These are phyloP conservation scores for Quercus aquifolioides DNA, from an alignment of 306 rosid genomes.

Conservation along the genomic window DNA sequence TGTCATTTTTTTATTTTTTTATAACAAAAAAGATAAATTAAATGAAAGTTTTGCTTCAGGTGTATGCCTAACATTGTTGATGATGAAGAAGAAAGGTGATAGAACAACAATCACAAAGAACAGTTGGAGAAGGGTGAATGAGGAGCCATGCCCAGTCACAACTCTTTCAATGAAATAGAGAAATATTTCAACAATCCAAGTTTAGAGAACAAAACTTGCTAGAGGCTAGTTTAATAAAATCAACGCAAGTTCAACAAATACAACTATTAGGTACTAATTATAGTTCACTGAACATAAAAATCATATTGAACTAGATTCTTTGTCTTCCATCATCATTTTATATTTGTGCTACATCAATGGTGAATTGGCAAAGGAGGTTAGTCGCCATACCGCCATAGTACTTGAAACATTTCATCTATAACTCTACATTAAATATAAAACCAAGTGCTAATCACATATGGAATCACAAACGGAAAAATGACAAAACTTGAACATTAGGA, in stretches of 20 bases:
- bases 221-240: background rate
- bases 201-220: background rate
- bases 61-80: background rate
- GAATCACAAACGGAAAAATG: background rate
- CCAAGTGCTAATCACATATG: too few relatives aligned
- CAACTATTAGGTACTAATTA: background rate
- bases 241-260: background rate
- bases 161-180: background rate
- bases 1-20: background rate
- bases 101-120: background rate
- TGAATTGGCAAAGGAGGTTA: background rate
- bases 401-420: too few relatives aligned
- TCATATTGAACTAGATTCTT: background rate
- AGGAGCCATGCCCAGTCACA: background rate
- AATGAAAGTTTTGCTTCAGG: background rate
- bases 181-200: background rate
- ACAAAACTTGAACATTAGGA: background rate
- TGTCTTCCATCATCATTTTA: background rate
- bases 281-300: background rate
- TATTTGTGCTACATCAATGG: background rate
- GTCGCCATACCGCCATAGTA: too few relatives aligned
- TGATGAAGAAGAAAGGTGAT: background rate
- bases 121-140: background rate
- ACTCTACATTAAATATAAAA: too few relatives aligned
- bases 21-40: background rate